phyloP scores from a whole-genome alignment of 2,329 filamentous ascomycete species.

The Calonectria henricotiae region DNA sequence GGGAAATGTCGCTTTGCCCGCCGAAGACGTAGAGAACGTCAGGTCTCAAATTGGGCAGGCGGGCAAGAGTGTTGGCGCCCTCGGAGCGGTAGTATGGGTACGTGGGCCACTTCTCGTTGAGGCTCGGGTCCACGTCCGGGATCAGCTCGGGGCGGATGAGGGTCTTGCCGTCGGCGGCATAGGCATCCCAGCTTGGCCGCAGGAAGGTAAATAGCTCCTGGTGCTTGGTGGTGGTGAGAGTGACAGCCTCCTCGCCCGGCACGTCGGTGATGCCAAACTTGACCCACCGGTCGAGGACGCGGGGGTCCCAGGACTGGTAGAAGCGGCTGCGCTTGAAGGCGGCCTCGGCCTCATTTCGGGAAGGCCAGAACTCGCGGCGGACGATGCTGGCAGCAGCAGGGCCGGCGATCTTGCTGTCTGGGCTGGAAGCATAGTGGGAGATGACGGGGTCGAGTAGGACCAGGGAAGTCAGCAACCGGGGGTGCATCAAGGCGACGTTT shows the following conservation, averaged over 20 bases:
- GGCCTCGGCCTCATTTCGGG: slow-evolving; percentile 77
- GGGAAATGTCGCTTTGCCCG: slow-evolving; percentile 71
- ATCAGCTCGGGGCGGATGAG: slow-evolving; percentile 61
- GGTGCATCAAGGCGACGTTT: slow-evolving; percentile 83
- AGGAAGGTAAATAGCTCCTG: slow-evolving; percentile 85
- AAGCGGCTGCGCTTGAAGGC: slow-evolving; percentile 78
- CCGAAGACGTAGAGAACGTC: slow-evolving; percentile 81
- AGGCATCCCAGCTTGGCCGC: slow-evolving; percentile 71
- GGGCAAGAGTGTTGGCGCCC: slow-evolving; percentile 69
- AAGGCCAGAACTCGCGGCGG: slow-evolving; percentile 88
- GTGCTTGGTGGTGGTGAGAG: slow-evolving; percentile 86
- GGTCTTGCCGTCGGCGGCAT: slow-evolving; percentile 57
- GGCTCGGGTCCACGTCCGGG: slow-evolving; percentile 64
- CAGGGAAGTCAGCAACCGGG: slow-evolving; percentile 82
- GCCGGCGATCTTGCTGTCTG: slow-evolving; percentile 56
- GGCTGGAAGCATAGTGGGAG: slow-evolving; percentile 62
- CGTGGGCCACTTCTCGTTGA: slow-evolving; percentile 56
- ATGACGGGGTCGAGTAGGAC: slow-evolving; percentile 91
- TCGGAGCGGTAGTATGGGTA: slow-evolving; percentile 81
- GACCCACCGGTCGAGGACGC: slow-evolving; percentile 78
- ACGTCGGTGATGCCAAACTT: slow-evolving; percentile 82
- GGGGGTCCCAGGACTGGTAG: slow-evolving; percentile 86
- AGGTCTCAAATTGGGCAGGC: slow-evolving; percentile 75
- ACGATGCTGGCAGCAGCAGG: slow-evolving; percentile 76
- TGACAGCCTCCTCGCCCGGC: slow-evolving; percentile 69